A percentile compares a stretch with the other conserved stretches of the same genome.
Conservation (phyloP, 2,329 filamentous ascomycete genomes). For the Tolypocladium ophioglossoides region DNA sequence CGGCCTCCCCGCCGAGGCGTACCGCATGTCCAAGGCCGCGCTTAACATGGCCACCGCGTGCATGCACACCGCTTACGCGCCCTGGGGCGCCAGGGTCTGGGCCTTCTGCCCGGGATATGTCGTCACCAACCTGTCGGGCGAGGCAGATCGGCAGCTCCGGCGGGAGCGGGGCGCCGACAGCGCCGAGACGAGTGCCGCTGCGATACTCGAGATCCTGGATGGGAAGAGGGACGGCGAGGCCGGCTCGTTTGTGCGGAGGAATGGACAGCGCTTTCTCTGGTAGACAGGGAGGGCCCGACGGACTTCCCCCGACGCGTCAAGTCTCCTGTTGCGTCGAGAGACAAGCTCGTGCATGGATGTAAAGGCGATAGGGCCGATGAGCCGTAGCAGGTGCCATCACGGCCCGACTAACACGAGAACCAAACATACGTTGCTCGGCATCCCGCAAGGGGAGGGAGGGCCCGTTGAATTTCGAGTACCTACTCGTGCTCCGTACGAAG, state of each 20-base stretch:
- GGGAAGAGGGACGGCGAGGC: conserved; percentile 7
- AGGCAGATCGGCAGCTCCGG: conserved; percentile 2
- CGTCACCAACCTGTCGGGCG: conserved; percentile 19
- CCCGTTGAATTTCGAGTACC: too few species aligned
- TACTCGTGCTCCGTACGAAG: too few species aligned
- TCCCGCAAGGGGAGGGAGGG: background rate
- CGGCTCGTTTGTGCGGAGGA: conserved; percentile 1
- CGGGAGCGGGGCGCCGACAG: background rate
- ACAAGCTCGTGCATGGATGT: too few species aligned
- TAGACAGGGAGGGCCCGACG: background rate
- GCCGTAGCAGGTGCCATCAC: too few species aligned
- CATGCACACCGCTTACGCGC: conserved; percentile 13
- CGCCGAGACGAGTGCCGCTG: background rate
- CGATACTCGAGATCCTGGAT: conserved; percentile 4
- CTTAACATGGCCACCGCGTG: conserved; percentile 25
- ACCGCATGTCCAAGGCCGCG: conserved; percentile 25
- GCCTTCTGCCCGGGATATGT: conserved; percentile 22
- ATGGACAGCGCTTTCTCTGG: background rate
- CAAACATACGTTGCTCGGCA: background rate
- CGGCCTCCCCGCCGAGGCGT: conserved; percentile 4
- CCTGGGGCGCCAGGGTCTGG: conserved; percentile 19
- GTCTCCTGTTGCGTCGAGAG: too few species aligned
- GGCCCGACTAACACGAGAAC: too few species aligned
- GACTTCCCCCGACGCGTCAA: background rate
- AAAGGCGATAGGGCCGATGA: too few species aligned